Conservation (phyloP, 2,329 filamentous ascomycete genomes). For the Phaeosphaeriaceae sp. region DNA sequence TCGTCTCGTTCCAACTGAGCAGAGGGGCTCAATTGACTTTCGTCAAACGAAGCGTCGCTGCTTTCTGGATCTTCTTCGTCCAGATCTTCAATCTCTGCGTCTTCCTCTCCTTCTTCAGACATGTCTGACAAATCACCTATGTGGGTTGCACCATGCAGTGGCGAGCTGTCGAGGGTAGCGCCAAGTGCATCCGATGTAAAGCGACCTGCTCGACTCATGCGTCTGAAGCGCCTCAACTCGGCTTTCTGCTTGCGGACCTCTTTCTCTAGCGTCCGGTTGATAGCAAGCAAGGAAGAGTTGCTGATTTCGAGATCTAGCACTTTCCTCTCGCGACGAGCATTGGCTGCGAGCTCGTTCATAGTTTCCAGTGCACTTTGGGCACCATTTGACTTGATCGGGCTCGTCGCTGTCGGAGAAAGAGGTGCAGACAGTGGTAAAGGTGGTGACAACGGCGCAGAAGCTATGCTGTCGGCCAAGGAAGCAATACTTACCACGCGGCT, state of each 20-base stretch:
- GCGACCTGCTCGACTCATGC: constrained; percentile 82
- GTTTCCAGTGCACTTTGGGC: constrained; percentile 60
- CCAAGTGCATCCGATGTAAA: constrained; percentile 67
- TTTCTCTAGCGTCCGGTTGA: constrained; percentile 90
- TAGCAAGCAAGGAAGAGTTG: constrained; percentile 92
- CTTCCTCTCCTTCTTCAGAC: constrained; percentile 41
- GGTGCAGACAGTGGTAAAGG: constrained; percentile 31
- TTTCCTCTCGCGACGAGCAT: constrained; percentile 89
- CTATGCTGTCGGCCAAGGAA: constrained; percentile 32
- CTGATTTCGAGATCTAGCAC: constrained; percentile 96
- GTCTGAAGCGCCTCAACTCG: constrained; percentile 83
- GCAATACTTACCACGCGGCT: constrained; percentile 33
- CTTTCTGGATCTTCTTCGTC: constrained; percentile 55
- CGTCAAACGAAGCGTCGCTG: constrained; percentile 60
- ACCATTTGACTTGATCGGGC: constrained; percentile 64
- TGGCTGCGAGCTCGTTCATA: constrained; percentile 80
- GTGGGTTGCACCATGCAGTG: constrained; percentile 41
- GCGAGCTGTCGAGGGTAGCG: constrained; percentile 53
- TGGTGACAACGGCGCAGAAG: constrained; percentile 35
- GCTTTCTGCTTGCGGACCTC: constrained; percentile 90
- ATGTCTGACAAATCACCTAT: constrained; percentile 47
- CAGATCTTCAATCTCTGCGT: constrained; percentile 23
- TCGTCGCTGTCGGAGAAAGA: constrained; percentile 51
- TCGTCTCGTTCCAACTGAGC: constrained; percentile 53
- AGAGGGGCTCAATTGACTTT: constrained; percentile 51